Evolutionary conservation across 2,329 filamentous ascomycete species (phyloP), one percentile per base, ranked within the genome.

Genomic region (Arthrobotrys conoides): DNA sequence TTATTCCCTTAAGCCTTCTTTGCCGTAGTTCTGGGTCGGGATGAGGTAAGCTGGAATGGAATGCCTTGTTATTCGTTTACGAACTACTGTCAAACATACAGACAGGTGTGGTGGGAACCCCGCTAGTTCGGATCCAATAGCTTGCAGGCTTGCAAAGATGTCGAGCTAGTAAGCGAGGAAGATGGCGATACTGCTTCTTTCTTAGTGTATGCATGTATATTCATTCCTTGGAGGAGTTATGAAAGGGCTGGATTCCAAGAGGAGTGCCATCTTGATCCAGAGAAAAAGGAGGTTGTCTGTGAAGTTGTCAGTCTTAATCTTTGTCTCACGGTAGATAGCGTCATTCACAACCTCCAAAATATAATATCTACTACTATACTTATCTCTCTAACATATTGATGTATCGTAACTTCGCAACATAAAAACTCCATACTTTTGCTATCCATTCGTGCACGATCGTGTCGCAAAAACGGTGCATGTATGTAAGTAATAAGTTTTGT

Each of bases 11-110:
- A n/a, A n/a, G n/a, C n/a, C n/a, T n/a, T n/a, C n/a, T n/a, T 22
- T 51, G 22, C 64, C 41, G 41, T 44, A 61, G 64, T 41, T 51
- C 48, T 67, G 53, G 63, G 33, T 64, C 51, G 64, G 71, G 63
- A 67, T 75, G 71, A 75, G 71, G 71, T 75, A 69, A 75, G 71
- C 64, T 73, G 38, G 51, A 64, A 73, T 73, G 36, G 38, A 2
- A 46, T 16, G 41, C 5, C 14, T 24, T 49, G 38, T 22, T 49
- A 44, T 14, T 36, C 5, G 44, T 36, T 30, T 30, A 30, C n/a
- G n/a, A n/a, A n/a, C 27, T 6, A 41, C 20, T 55, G 63, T 68
- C 41, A 57, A 66, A 67, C 38, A 16, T n/a, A 20, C 38, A 49
- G 18, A 63, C 44, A 63, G 36, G 51, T 61, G 49, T 55, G 20